phyloP scores from a whole-genome alignment of 2,329 filamentous ascomycete species.

The Cladophialophora carrionii region DNA sequence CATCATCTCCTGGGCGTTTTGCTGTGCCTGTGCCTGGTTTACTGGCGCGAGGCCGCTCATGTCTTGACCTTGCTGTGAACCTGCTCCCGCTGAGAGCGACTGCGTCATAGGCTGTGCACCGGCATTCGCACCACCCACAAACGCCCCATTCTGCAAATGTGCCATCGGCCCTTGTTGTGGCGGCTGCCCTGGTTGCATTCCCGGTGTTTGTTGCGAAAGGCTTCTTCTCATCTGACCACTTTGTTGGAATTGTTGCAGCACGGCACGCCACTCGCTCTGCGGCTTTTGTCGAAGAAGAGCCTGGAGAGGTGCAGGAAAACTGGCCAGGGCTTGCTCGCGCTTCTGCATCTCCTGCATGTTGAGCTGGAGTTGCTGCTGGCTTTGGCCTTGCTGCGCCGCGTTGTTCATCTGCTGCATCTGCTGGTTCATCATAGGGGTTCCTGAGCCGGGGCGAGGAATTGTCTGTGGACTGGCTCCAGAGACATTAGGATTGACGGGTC shows the following conservation, averaged over 20 bases:
- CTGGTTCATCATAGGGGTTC: conserved; percentile 35
- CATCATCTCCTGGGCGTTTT: conserved; percentile 34
- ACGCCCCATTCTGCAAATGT: conserved; percentile 31
- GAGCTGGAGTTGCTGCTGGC: conserved; percentile 33
- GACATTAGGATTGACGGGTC: conserved; percentile 44
- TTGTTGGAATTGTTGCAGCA: conserved; percentile 36
- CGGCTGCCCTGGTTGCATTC: conserved; percentile 22
- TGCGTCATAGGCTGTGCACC: conserved; percentile 36
- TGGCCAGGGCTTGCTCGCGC: conserved; percentile 32
- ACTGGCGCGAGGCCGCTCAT: conserved; percentile 17
- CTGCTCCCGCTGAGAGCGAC: conserved; percentile 36
- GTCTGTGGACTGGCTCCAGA: conserved; percentile 32
- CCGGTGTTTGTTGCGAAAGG: conserved; percentile 37
- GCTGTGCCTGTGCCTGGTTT: conserved; percentile 28
- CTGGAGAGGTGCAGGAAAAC: conserved; percentile 34
- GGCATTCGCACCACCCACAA: conserved; percentile 27
- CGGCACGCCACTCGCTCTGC: conserved; percentile 33
- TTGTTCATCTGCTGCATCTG: conserved; percentile 30
- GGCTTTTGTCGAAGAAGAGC: conserved; percentile 32
- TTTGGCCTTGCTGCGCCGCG: conserved; percentile 26
- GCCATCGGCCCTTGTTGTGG: conserved; percentile 20
- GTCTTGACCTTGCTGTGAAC: conserved; percentile 29
- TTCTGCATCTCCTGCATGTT: conserved; percentile 33
- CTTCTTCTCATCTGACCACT: conserved; percentile 35
- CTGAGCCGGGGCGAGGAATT: conserved; percentile 30